Base-by-base conservation (phyloP, 305 asterid species). In the Vinca major region DNA sequence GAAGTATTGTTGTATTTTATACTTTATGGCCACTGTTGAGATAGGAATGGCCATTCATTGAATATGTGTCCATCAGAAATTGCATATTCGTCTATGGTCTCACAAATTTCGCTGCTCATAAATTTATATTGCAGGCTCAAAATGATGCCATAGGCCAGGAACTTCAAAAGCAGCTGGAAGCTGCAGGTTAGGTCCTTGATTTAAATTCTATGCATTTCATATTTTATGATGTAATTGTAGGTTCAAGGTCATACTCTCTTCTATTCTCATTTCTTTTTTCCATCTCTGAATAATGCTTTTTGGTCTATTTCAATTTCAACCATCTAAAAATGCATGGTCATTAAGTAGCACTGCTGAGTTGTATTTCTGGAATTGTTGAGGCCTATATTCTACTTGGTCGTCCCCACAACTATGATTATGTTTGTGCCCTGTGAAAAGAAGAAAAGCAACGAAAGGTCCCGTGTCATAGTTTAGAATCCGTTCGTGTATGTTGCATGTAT, bases 81-180 rank as follows among this genome's bases (percentile, higher is more conserved):
- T 61, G 0, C 33, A 14, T 61, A n/a, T 41, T 57, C 4, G 37
- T 57, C 10, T 33, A 33, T 3, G 5, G 63, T 33, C 19, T 36
- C 0, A 19, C 20, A 21, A 57, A 5, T 13, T 21, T 3, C 51
- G 45, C 64, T 37, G 16, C 70, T 48, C 56, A 19, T 13, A 55
- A 4, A 19, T 45, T 19, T 67, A 16, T 52, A 51, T 47, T 74
- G 73, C 89, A 90, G 95, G 88, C 86, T 68, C 94, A 92, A 76
- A 92, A 88, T 71, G 96, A 90, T 85, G 85, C 79, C 41, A 69
- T 88, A 20, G 98, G 97, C 65, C 94, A 88, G 76, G 98, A 90
- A 78, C 91, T 90, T 52, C 96, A 90, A 65, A 88, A 83, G 82
- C 97, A 92, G 73, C 83, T 88, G 53, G 95, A 92, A 80, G 91